Evolutionary conservation across 2,329 filamentous ascomycete species (phyloP).

Genomic region (Aspergillus sojae): DNA sequence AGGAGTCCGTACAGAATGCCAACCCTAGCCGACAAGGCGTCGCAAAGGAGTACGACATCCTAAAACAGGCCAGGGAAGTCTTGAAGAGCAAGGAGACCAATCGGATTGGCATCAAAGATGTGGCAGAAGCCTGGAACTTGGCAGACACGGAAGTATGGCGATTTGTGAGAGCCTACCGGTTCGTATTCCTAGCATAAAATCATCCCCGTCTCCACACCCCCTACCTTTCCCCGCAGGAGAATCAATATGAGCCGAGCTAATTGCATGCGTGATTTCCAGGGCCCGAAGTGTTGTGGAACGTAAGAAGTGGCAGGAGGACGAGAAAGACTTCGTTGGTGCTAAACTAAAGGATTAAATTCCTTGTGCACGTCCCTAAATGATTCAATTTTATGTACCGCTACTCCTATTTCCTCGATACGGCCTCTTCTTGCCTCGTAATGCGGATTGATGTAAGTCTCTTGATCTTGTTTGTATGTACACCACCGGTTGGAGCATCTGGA

Average conservation of each 20-base stretch:
- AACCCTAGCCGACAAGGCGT: constrained; percentile 43
- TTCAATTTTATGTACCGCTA: neutral
- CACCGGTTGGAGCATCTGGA: neutral
- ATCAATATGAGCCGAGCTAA: constrained; percentile 2
- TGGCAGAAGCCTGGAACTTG: constrained; percentile 59
- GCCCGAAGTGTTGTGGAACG: constrained; percentile 60
- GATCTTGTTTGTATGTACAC: constrained; percentile 8
- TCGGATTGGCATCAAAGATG: constrained; percentile 44
- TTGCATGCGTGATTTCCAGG: constrained; percentile 27
- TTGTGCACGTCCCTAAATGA: neutral
- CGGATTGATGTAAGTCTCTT: constrained; percentile 6
- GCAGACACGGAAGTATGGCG: constrained; percentile 67
- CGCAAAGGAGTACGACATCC: constrained; percentile 49
- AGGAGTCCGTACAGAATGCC: constrained; percentile 39
- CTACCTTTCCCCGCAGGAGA: neutral
- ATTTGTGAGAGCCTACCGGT: constrained; percentile 62
- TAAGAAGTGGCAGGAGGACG: constrained; percentile 63
- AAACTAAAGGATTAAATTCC: constrained; percentile 24
- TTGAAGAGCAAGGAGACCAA: constrained; percentile 43
- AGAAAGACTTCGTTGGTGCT: constrained; percentile 57
- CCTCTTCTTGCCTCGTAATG: neutral
- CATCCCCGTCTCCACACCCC: neutral
- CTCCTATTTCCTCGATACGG: neutral
- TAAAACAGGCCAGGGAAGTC: constrained; percentile 53
- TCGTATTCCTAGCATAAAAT: constrained; percentile 15